phyloP scores from a whole-genome alignment of 805 yeast genomes.

The Nakazawaea peltata region DNA sequence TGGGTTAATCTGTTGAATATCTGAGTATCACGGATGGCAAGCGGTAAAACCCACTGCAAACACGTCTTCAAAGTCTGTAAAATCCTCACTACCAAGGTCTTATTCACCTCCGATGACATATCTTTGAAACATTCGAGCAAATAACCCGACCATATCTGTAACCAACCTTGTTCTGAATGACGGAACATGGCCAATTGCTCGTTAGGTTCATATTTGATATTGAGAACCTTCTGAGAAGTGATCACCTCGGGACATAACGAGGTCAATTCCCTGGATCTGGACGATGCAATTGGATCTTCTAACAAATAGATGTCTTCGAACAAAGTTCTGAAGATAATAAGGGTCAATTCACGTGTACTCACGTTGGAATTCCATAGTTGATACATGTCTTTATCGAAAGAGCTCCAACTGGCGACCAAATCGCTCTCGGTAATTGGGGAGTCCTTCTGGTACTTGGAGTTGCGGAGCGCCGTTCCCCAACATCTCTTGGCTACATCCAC shows the following conservation, averaged over 20 bases:
- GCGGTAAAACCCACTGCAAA: constrained; percentile 84
- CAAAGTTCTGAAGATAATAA: constrained; percentile 73
- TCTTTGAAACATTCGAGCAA: constrained; percentile 35
- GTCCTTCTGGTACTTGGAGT: constrained; percentile 21
- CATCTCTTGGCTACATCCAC: constrained; percentile 81
- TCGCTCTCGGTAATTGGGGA: constrained; percentile 34
- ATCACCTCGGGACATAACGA: constrained; percentile 81
- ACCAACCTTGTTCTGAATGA: constrained; percentile 79
- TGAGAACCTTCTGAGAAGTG: constrained; percentile 60
- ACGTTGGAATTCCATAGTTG: constrained; percentile 63
- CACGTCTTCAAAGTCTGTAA: constrained; percentile 84
- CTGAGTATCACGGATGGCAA: constrained; percentile 58
- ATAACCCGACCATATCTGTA: constrained; percentile 60
- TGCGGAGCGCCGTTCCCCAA: constrained; percentile 74
- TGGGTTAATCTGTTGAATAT: constrained; percentile 55
- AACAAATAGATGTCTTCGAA: constrained; percentile 90
- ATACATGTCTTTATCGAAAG: constrained; percentile 76
- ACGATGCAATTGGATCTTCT: constrained; percentile 86
- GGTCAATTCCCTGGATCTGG: constrained; percentile 65
- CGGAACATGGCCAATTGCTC: constrained; percentile 58
- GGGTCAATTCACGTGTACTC: constrained; percentile 65
- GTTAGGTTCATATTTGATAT: constrained; percentile 56
- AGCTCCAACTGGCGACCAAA: constrained; percentile 64
- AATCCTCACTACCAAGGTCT: constrained; percentile 52
- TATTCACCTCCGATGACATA: constrained; percentile 24